These are phyloP conservation scores for Phaeosphaeria sp. DNA, from an alignment of 2,329 filamentous ascomycete species.

Conservation along the genomic window DNA sequence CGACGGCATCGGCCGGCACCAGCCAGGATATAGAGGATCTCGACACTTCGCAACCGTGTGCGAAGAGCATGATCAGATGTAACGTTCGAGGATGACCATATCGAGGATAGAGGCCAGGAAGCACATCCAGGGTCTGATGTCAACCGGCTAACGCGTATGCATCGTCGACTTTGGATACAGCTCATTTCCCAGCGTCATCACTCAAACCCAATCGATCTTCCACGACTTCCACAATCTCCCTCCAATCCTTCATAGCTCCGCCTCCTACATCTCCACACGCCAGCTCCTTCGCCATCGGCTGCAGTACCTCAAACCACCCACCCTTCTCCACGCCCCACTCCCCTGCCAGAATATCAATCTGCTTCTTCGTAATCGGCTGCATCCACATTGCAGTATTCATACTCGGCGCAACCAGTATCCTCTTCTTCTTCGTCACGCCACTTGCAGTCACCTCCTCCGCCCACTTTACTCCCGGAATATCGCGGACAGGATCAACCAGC, in stretches of 20 bases:
- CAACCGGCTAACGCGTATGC: not conserved
- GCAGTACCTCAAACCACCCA: slow-evolving; percentile 72
- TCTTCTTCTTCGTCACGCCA: slow-evolving; percentile 52
- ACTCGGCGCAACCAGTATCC: slow-evolving; percentile 77
- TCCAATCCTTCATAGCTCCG: slow-evolving; percentile 86
- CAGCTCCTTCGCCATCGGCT: slow-evolving; percentile 76
- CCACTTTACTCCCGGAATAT: slow-evolving; percentile 32
- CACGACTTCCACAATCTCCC: slow-evolving; percentile 71
- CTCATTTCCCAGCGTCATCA: not conserved
- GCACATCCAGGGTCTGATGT: no score
- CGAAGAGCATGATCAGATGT: no score
- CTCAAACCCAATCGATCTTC: slow-evolving; percentile 51
- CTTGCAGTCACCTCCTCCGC: slow-evolving; percentile 19
- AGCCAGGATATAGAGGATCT: no score
- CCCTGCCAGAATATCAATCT: slow-evolving; percentile 72
- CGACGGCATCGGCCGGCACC: no score
- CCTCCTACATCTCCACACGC: slow-evolving; percentile 85
- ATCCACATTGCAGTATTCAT: slow-evolving; percentile 95
- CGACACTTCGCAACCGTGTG: no score
- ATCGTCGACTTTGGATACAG: not conserved
- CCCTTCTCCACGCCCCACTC: slow-evolving; percentile 69
- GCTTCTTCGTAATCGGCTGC: slow-evolving; percentile 79
- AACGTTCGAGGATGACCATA: no score
- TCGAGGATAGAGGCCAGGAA: no score
- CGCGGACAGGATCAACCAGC: slow-evolving; percentile 38